Conservation (phyloP, 257 asterid genomes). For the Nicotiana sylvestris region DNA sequence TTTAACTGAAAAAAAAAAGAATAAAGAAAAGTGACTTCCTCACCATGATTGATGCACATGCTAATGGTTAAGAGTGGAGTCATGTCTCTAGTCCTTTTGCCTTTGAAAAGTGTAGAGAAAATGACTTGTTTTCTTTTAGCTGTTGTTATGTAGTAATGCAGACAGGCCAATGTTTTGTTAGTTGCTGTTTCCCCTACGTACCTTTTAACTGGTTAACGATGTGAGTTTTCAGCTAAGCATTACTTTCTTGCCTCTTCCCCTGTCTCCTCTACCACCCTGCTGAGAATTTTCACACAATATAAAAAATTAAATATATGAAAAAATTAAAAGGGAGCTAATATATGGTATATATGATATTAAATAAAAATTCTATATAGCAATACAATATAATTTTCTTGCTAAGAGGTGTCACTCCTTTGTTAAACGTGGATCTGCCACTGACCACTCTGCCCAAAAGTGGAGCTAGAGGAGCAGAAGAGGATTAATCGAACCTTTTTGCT, state of each 20-base stretch:
- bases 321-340: too few relatives aligned
- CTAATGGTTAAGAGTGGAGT: conserved; percentile 42
- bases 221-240: background rate
- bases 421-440: too few relatives aligned
- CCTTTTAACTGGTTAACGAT: background rate
- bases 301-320: too few relatives aligned
- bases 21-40: conserved; percentile 45
- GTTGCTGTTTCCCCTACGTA: background rate
- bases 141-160: conserved; percentile 7
- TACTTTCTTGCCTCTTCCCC: background rate
- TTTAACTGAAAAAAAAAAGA: background rate
- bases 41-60: conserved; percentile 53
- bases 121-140: conserved; percentile 11
- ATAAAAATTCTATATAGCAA: too few relatives aligned
- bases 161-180: conserved; percentile 14
- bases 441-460: too few relatives aligned
- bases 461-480: too few relatives aligned
- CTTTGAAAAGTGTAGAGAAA: conserved; percentile 1
- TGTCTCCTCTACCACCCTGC: too few relatives aligned
- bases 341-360: too few relatives aligned
- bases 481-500: too few relatives aligned
- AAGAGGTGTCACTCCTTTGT: too few relatives aligned
- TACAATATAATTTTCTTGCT: too few relatives aligned
- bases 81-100: conserved; percentile 27
- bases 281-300: too few relatives aligned